Evolutionary conservation across 164 flowering plant genomes (phyloP).

Genomic region (Sextonia rubra): DNA sequence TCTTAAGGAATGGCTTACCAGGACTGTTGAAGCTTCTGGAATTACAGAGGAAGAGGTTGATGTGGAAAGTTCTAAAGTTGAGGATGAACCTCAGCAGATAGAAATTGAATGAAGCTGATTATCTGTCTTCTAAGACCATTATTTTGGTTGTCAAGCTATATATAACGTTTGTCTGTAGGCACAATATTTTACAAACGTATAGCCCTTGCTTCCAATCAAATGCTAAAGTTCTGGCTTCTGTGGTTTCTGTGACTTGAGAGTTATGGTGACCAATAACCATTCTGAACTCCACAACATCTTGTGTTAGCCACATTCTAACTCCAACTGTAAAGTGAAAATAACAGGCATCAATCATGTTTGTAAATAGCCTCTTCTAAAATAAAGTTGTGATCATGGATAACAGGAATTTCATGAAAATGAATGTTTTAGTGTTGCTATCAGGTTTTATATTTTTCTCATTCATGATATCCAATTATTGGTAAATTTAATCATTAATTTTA

Average conservation of each 20-base stretch:
- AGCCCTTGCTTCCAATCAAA: background rate
- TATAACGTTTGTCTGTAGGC: background rate
- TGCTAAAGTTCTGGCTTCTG: background rate
- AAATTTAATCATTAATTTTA: too few relatives aligned
- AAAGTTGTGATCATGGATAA: too few relatives aligned
- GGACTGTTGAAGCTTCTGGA: conserved; percentile 78
- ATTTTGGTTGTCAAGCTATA: background rate
- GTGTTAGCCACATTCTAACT: too few relatives aligned
- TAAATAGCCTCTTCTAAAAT: too few relatives aligned
- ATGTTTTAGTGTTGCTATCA: too few relatives aligned
- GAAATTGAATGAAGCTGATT: conserved; percentile 53
- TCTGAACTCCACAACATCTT: too few relatives aligned
- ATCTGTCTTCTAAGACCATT: background rate
- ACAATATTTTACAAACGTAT: background rate
- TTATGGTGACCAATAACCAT: too few relatives aligned
- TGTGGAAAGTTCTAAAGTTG: conserved; percentile 23
- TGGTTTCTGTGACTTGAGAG: background rate
- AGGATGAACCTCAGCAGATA: conserved; percentile 55
- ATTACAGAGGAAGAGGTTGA: conserved; percentile 48
- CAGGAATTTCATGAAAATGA: too few relatives aligned
- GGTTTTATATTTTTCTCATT: too few relatives aligned
- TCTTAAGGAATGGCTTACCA: conserved; percentile 74
- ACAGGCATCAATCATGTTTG: too few relatives aligned
- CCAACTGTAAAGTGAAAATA: too few relatives aligned
- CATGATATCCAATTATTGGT: too few relatives aligned